phyloP scores from a whole-genome alignment of 2,329 filamentous ascomycete species.

The Parascedosporium putredinis region DNA sequence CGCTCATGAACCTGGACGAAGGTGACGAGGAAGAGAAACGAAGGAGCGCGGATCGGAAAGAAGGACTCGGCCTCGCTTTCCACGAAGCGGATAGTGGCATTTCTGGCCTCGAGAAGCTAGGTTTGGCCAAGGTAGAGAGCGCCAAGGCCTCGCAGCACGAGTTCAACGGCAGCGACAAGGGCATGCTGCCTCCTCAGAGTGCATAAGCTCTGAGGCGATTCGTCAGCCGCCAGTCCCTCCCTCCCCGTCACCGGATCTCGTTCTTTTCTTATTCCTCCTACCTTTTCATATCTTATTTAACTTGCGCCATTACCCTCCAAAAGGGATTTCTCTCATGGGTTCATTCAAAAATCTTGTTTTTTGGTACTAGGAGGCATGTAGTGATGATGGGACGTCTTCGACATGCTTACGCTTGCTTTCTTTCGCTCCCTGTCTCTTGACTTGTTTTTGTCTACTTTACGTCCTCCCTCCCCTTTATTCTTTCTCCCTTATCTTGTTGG shows the following conservation, averaged over 20 bases:
- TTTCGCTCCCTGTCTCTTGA: background rate
- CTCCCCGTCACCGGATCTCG: too few relatives aligned
- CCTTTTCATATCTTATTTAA: too few relatives aligned
- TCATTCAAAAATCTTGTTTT: conserved; percentile 1
- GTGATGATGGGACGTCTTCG: background rate
- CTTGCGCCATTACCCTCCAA: too few relatives aligned
- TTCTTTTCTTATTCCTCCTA: too few relatives aligned
- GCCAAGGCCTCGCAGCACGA: conserved; percentile 19
- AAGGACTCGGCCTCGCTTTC: conserved; percentile 27
- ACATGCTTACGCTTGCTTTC: background rate
- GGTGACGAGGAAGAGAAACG: conserved; percentile 15
- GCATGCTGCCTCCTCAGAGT: conserved; percentile 17
- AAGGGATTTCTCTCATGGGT: background rate
- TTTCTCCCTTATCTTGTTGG: too few relatives aligned
- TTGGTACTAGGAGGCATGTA: background rate
- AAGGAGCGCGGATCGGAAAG: conserved; percentile 11
- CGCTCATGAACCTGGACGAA: conserved; percentile 63
- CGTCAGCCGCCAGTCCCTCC: too few relatives aligned
- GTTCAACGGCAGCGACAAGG: conserved; percentile 22
- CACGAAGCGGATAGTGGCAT: conserved; percentile 28
- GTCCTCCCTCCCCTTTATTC: conserved; percentile 6
- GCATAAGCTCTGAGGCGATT: conserved; percentile 11
- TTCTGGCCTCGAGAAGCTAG: conserved; percentile 25
- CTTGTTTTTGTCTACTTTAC: background rate
- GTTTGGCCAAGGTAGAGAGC: conserved; percentile 22